phyloP scores from a whole-genome alignment of 2,329 filamentous ascomycete genomes.

The Aspergillus versicolor region DNA sequence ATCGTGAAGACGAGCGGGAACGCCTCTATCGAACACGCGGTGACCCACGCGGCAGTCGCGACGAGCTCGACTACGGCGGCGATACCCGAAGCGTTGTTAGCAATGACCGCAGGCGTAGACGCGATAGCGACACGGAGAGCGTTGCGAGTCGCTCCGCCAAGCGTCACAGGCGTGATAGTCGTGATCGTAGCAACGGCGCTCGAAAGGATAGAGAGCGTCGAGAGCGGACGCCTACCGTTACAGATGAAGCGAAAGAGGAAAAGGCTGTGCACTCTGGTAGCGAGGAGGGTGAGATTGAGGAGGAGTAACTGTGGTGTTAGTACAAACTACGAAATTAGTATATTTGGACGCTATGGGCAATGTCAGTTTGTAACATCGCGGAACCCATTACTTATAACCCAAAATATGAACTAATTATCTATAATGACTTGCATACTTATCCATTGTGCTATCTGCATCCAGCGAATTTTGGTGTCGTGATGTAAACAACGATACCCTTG shows the following conservation, averaged over 20 bases:
- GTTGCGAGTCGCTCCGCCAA: slow-evolving; percentile 62
- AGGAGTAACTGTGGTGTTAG: slow-evolving; percentile 48
- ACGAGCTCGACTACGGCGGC: slow-evolving; percentile 90
- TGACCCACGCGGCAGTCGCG: slow-evolving; percentile 74
- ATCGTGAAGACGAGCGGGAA: slow-evolving; percentile 87
- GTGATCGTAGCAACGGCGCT: slow-evolving; percentile 35
- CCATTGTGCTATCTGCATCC: not conserved
- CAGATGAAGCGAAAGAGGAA: slow-evolving; percentile 42
- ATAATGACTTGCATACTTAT: not conserved
- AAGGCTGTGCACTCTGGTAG: slow-evolving; percentile 74
- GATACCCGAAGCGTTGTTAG: slow-evolving; percentile 58
- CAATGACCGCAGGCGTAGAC: slow-evolving; percentile 70
- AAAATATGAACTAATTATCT: not conserved
- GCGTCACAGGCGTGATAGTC: slow-evolving; percentile 46
- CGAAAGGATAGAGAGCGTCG: slow-evolving; percentile 60
- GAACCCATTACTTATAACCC: not conserved
- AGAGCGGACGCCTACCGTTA: slow-evolving; percentile 30
- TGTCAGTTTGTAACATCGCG: not conserved
- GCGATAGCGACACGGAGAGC: slow-evolving; percentile 72
- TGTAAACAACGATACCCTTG: no score
- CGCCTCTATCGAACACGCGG: slow-evolving; percentile 78
- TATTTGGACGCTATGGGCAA: not conserved
- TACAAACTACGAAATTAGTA: not conserved
- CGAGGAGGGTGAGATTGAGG: slow-evolving; percentile 97
- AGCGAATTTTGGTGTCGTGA: no score